Conservation (phyloP, 805 yeast genomes). For the Myxozyma neglecta region DNA sequence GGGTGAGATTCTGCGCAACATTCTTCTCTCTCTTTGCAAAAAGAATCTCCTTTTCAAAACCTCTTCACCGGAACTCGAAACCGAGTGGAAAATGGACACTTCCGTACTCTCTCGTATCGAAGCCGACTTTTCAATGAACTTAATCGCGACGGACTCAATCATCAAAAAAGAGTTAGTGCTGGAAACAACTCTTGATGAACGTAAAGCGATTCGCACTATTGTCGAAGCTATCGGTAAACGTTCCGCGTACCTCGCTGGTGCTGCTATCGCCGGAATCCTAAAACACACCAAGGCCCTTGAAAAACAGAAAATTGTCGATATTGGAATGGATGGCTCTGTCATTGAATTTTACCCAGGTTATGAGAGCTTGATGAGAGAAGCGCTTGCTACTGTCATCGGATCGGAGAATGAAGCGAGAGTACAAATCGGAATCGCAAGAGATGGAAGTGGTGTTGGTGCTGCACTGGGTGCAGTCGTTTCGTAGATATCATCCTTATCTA, state of each 20-base stretch:
- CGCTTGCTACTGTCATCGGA: conserved; percentile 57
- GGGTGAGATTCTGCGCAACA: conserved; percentile 82
- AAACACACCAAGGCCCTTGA: conserved; percentile 66
- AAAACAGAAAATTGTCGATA: conserved; percentile 75
- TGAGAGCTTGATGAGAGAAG: conserved; percentile 75
- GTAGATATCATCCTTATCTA: not conserved
- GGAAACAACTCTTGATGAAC: conserved; percentile 61
- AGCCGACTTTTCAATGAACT: conserved; percentile 74
- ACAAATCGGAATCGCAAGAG: conserved; percentile 80
- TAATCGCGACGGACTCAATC: conserved; percentile 49
- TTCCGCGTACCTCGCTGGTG: conserved; percentile 86
- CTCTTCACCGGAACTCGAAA: conserved; percentile 42
- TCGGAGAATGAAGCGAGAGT: conserved; percentile 67
- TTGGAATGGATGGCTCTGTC: conserved; percentile 95
- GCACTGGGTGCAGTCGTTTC: conserved; percentile 72
- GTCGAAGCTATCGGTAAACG: conserved; percentile 81
- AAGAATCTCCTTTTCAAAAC: conserved; percentile 54
- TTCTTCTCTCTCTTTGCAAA: conserved; percentile 62
- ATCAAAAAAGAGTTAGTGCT: conserved; percentile 62
- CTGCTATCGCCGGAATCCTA: conserved; percentile 82
- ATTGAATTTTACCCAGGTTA: conserved; percentile 92
- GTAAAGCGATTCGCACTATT: conserved; percentile 66
- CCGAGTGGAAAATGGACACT: conserved; percentile 77
- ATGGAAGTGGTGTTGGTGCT: conserved; percentile 97
- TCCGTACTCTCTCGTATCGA: conserved; percentile 85